Conservation (phyloP, 2,329 filamentous ascomycete species). For the Hypoxylon sp. region DNA sequence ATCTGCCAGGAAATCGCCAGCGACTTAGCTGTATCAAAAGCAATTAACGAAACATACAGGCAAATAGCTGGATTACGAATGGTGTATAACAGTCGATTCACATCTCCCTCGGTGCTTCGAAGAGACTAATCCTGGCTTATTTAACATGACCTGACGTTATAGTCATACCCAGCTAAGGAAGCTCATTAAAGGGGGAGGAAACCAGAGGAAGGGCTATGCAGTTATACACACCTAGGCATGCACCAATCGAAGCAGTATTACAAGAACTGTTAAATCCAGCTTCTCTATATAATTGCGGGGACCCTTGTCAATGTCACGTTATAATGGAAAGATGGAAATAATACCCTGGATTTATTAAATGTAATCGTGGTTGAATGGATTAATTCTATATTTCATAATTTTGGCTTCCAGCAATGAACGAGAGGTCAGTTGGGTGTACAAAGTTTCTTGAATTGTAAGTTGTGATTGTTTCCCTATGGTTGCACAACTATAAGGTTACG, state of each 20-base stretch:
- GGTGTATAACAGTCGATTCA: no score
- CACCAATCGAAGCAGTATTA: constrained; percentile 8
- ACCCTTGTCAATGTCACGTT: constrained; percentile 45
- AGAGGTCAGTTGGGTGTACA: constrained; percentile 10
- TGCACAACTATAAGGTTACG: constrained; percentile 4
- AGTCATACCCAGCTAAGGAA: no score
- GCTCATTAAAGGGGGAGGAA: not conserved
- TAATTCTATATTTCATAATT: constrained; percentile 2
- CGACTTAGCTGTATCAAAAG: no score
- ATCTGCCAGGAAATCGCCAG: no score
- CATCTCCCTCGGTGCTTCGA: no score
- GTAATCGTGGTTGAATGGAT: constrained; percentile 7
- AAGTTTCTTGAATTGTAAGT: constrained; percentile 27
- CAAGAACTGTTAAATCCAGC: constrained; percentile 15
- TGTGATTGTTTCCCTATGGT: not conserved
- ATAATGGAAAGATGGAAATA: constrained; percentile 34
- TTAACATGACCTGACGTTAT: not conserved
- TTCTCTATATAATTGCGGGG: constrained; percentile 39
- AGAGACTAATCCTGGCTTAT: no score
- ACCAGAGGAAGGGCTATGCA: not conserved
- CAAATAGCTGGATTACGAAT: no score
- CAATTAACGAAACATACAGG: no score
- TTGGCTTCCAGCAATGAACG: not conserved
- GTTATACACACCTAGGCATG: constrained; percentile 15
- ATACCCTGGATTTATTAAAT: constrained; percentile 16